These are phyloP conservation scores for Homolaphlyctis polyrhiza DNA, from an alignment of 371 early-diverging fungal genomes.

Conservation along the genomic window DNA sequence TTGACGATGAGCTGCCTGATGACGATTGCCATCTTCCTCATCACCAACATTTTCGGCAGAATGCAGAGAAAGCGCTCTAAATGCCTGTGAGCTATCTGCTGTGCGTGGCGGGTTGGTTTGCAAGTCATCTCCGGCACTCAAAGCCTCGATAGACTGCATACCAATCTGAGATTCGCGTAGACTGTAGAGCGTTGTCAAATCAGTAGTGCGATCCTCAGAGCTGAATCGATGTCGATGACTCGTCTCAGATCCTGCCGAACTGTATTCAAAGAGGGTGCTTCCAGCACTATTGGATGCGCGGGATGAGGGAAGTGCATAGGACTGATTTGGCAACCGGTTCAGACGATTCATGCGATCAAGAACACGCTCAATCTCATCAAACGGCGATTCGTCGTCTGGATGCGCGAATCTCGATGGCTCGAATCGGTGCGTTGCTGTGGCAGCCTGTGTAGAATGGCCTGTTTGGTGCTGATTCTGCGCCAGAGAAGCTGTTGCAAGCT, in stretches of 20 bases:
- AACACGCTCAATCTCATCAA: slow-evolving; percentile 2
- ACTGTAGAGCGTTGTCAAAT: no score
- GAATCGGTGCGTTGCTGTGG: not conserved
- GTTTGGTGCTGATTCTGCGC: not conserved
- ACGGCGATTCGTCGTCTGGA: not conserved
- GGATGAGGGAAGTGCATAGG: not conserved
- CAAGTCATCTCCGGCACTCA: no score
- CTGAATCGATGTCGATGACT: no score
- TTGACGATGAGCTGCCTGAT: no score
- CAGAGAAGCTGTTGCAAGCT: not conserved
- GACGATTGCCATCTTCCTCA: no score
- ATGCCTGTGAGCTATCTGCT: no score
- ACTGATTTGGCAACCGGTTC: not conserved
- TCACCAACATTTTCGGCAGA: no score
- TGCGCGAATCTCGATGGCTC: not conserved
- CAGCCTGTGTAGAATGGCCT: not conserved
- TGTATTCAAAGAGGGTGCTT: not conserved
- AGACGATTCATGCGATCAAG: slow-evolving; percentile 1
- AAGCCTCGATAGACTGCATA: no score
- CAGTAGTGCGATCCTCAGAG: no score
- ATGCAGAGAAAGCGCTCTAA: no score
- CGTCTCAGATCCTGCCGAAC: not conserved
- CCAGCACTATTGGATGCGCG: not conserved
- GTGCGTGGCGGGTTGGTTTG: no score
- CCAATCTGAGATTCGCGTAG: no score